Percentiles rank a stretch among this genome's conserved stretches.
Evolutionary conservation across 139 green algal genomes (phyloP).

Genomic region (Haematococcus lacustris): DNA sequence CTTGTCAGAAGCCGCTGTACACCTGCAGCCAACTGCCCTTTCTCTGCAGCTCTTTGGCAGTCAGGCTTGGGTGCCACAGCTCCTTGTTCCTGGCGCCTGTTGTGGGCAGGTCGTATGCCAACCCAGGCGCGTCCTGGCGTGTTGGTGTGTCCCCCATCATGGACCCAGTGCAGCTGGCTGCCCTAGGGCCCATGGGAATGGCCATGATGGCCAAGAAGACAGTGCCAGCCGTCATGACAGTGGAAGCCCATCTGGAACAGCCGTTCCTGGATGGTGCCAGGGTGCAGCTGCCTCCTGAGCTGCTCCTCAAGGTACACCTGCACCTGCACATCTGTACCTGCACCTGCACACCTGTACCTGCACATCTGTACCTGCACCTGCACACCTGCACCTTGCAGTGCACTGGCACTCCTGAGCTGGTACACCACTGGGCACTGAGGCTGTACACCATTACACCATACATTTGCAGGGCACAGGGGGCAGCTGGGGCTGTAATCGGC

Average conservation of each 20-base stretch:
- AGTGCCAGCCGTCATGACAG: not conserved
- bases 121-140: slow-evolving; percentile 18
- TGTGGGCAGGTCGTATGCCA: not conserved
- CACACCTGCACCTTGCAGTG: too few species aligned
- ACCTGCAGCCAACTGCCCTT: not conserved
- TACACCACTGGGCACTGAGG: too few species aligned
- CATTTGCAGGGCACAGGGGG: too few species aligned
- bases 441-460: too few species aligned
- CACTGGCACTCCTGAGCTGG: too few species aligned
- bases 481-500: too few species aligned
- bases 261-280: not conserved
- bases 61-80: not conserved
- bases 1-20: not conserved
- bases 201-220: slow-evolving; percentile 14
- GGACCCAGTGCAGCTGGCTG: slow-evolving; percentile 10
- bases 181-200: slow-evolving; percentile 13
- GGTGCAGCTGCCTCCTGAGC: not conserved
- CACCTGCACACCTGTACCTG: too few species aligned
- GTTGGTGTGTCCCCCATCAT: slow-evolving; percentile 17
- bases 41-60: not conserved
- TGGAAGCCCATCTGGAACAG: not conserved
- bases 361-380: too few species aligned
- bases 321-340: too few species aligned
- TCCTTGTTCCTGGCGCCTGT: too few species aligned
- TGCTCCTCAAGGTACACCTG: not conserved